phyloP scores from a whole-genome alignment of 495 filamentous ascomycete genomes.

The Neurospora sp. region DNA sequence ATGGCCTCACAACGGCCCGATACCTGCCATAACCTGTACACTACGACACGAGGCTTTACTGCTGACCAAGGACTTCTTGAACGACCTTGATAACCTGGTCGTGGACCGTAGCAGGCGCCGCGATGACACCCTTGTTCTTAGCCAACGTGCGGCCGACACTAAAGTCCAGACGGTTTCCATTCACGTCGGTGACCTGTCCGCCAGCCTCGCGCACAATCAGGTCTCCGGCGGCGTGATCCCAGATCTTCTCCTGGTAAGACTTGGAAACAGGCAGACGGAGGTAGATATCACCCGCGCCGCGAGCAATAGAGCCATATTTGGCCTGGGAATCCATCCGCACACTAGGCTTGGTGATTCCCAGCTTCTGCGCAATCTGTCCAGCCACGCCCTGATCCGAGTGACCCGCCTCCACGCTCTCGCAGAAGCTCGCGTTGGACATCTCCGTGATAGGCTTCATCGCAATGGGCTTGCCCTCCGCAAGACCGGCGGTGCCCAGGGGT shows the following conservation, averaged over 20 bases:
- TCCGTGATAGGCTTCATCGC: conserved; percentile 66
- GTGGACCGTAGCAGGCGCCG: conserved; percentile 68
- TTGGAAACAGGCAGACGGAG: conserved; percentile 72
- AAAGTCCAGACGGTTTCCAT: conserved; percentile 75
- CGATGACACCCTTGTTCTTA: conserved; percentile 87
- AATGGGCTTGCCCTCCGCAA: conserved; percentile 54
- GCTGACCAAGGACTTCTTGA: conserved; percentile 55
- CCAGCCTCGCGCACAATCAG: conserved; percentile 91
- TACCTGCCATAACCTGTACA: conserved; percentile 23
- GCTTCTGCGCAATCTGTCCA: conserved; percentile 66
- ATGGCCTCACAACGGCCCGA: neutral
- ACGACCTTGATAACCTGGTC: conserved; percentile 70
- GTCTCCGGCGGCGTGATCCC: conserved; percentile 97
- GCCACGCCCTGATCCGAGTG: conserved; percentile 86
- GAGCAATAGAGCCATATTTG: conserved; percentile 93
- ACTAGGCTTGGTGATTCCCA: conserved; percentile 76
- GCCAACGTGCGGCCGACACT: conserved; percentile 74
- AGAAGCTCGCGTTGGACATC: conserved; percentile 74
- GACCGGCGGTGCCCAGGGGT: conserved; percentile 49
- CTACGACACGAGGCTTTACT: conserved; percentile 12
- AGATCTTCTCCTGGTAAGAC: conserved; percentile 97
- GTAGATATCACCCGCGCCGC: conserved; percentile 92
- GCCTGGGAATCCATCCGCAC: conserved; percentile 96
- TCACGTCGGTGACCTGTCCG: conserved; percentile 78
- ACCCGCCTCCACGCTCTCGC: conserved; percentile 85